Percentiles rank a stretch among this genome's conserved stretches.
Conservation (phyloP, 2,329 filamentous ascomycete genomes). For the Ophiocordyceps sinensis region DNA sequence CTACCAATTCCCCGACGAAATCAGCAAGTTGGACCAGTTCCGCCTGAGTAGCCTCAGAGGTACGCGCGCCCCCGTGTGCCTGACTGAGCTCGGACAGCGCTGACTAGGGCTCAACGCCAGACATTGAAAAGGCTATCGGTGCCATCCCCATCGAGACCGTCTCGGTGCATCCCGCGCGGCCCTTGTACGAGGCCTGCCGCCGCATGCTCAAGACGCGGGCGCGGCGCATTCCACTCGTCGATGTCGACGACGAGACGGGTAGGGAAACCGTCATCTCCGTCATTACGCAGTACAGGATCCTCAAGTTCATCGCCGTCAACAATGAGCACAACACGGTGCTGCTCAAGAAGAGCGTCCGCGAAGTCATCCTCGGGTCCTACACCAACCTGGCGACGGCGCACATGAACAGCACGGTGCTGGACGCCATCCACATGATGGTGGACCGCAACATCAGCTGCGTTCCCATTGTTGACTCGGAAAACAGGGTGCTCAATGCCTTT, state of each 20-base stretch:
- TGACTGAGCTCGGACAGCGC: not conserved
- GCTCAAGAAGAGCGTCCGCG: conserved; percentile 72
- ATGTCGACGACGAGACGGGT: conserved; percentile 85
- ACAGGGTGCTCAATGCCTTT: conserved; percentile 81
- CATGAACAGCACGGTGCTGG: conserved; percentile 85
- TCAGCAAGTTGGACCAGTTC: conserved; percentile 86
- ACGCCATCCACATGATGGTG: conserved; percentile 88
- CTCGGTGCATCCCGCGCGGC: conserved; percentile 81
- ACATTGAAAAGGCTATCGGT: conserved; percentile 88
- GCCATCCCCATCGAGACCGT: conserved; percentile 86
- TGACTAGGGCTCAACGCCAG: conserved; percentile 28
- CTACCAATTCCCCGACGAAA: conserved; percentile 86
- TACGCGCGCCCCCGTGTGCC: conserved; percentile 23
- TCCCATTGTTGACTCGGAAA: conserved; percentile 71
- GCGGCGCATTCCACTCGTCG: conserved; percentile 83
- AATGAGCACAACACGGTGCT: conserved; percentile 70
- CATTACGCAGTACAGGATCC: conserved; percentile 93
- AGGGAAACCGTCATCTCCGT: conserved; percentile 90
- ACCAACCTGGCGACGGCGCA: conserved; percentile 62
- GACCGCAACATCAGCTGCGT: conserved; percentile 88
- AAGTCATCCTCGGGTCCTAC: conserved; percentile 79
- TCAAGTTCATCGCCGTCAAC: conserved; percentile 98
- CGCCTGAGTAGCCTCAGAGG: conserved; percentile 81
- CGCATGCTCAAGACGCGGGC: conserved; percentile 90
- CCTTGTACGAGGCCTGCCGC: conserved; percentile 88